Base-by-base conservation (phyloP, 768 basidiomycete genomes). In the Suillus subalutaceus region DNA sequence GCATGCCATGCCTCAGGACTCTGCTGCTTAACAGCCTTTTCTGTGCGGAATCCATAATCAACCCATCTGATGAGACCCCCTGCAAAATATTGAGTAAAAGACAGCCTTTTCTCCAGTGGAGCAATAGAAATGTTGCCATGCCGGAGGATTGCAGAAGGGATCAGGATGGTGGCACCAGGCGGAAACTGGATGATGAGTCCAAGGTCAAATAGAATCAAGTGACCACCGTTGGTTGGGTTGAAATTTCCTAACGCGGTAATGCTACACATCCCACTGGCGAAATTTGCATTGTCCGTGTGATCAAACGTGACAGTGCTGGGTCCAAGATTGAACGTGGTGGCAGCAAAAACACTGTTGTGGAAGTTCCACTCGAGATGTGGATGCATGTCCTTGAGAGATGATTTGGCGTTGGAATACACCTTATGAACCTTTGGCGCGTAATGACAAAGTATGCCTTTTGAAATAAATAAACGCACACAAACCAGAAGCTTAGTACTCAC, bases 271-370 rank as follows among this genome's bases (percentile, higher is more conserved):
- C 79, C 78, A 41, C 67, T 72, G 0, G 78, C 68, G 0, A 76
- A 63, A 53, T 83, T 82, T 6, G 56, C 62, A 32, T 30, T 57
- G 52, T 83, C 79, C 0, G 67, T 67, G 23, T 79, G 80, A 0
- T 66, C 56, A 0, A 46, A 38, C 0, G 72, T 73, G 2, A 72
- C 53, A 0, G 70, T 70, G 0, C 63, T 60, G 0, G 63, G 63
- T 1, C 77, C 76, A 18, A 79, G 71, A 62, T 82, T 80, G 69
- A 81, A 77, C 0, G 72, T 76, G 0, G 62, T 41, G 0, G 70
- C 57, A 0, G 77, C 67, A 32, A 76, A 81, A 0, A 78, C 46
- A 4, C 74, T 76, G n/a, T 75, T 68, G 3, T 35, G 2, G 65
- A 80, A 73, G 66, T 73, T 76, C 30, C 56, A 46, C 6, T 18